Base-by-base conservation (phyloP, 495 filamentous ascomycete genomes). In the Daldinia concentrica region DNA sequence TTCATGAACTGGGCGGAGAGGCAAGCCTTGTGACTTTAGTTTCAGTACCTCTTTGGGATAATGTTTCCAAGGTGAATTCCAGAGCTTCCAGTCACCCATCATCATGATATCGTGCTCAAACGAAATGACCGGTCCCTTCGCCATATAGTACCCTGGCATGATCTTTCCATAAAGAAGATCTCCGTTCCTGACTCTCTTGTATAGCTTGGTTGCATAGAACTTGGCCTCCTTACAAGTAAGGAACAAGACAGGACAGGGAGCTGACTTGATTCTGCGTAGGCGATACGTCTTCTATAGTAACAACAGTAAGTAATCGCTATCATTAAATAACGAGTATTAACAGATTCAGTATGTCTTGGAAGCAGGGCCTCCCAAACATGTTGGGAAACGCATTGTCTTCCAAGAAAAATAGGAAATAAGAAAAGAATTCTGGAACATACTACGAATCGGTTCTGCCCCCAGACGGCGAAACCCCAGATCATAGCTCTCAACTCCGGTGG, bases 151-250 rank as follows among this genome's bases (percentile, higher is more conserved):
- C n/a, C 3, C 54, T 14, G 22, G 57, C 15, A 41, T n/a, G 36
- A 43, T 29, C 3, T 5, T 15, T 1, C 57, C 37, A 0, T 27
- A 14, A 15, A 60, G 22, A 12, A 66, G 11, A 15, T 66, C 56
- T 3, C 55, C 43, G 7, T 32, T 22, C 6, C 6, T n/a, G 14
- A 66, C 22, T 30, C 29, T 52, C 19, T 27, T 26, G 56, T 66
- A 66, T 4, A 29, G 15, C 4, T 6, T 15, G 8, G 11, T 11
- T 5, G 56, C 8, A 12, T 12, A 17, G 7, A 3, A 11, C 1
- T 32, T 19, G 7, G 62, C 14, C n/a, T 65, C 62, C 9, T 36
- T 48, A 26, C 62, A 65, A 4, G 60, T 56, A 11, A 67, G 56
- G 32, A 67, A 67, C 1, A 67, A 2, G 34, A 6, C 11, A 17